A percentile compares a stretch with the other conserved stretches of the same genome.
These are phyloP conservation scores for Knoxia roxburghii DNA, from an alignment of 257 asterid species.

Conservation along the genomic window DNA sequence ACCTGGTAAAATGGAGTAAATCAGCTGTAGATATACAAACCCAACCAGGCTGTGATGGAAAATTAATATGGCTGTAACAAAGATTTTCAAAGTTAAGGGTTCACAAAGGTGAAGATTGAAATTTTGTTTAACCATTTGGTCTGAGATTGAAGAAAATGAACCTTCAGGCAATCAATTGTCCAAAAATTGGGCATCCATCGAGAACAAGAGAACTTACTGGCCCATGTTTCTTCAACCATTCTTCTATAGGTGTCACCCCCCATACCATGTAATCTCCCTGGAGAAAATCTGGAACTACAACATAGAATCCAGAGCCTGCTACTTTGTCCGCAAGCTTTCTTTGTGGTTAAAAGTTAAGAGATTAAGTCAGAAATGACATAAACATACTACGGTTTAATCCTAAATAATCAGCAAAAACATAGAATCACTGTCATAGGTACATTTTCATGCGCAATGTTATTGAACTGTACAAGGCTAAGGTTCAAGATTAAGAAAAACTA, in stretches of 20 bases:
- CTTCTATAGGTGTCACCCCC: constrained; percentile 24
- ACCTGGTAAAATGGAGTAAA: background rate
- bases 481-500: background rate
- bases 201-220: constrained; percentile 38
- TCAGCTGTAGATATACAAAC: background rate
- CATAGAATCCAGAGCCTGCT: constrained; percentile 53
- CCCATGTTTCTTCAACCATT: constrained; percentile 54
- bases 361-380: background rate
- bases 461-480: background rate
- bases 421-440: background rate
- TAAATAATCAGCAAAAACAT: background rate
- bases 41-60: background rate
- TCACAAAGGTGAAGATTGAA: no score
- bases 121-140: no score
- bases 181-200: background rate
- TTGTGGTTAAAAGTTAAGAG: constrained; percentile 7
- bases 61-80: background rate
- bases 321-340: constrained; percentile 69
- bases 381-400: background rate
- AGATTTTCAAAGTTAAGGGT: no score
- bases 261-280: constrained; percentile 43
- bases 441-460: background rate
- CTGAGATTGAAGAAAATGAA: background rate
- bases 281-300: constrained; percentile 59
- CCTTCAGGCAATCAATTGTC: background rate